Percentiles rank a stretch among this genome's conserved stretches.
Evolutionary conservation across 2,329 filamentous ascomycete genomes (phyloP).

Genomic region (Alternaria brassicae): DNA sequence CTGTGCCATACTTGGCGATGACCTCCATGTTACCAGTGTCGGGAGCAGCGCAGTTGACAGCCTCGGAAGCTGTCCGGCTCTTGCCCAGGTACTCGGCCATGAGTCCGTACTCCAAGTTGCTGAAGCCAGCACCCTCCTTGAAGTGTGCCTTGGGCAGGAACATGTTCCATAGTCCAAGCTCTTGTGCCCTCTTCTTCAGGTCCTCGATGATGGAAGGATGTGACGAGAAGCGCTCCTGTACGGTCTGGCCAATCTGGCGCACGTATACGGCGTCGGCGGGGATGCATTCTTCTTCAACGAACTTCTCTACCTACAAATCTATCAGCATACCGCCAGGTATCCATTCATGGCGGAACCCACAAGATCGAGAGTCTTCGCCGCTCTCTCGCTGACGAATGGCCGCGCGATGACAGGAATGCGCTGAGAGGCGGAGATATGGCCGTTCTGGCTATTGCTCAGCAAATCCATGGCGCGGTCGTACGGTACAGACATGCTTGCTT

Average conservation of each 20-base stretch:
- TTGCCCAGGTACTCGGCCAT: constrained; percentile 97
- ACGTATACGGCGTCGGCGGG: constrained; percentile 78
- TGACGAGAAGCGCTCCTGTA: constrained; percentile 73
- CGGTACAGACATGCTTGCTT: constrained; percentile 40
- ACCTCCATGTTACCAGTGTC: constrained; percentile 98
- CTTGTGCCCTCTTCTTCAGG: constrained; percentile 81
- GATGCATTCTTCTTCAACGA: constrained; percentile 90
- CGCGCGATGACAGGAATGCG: constrained; percentile 65
- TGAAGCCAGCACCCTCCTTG: constrained; percentile 91
- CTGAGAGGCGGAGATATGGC: constrained; percentile 58
- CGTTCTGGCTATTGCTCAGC: constrained; percentile 45
- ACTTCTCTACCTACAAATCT: constrained; percentile 75
- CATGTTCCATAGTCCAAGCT: constrained; percentile 96
- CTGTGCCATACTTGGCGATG: constrained; percentile 87
- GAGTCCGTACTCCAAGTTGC: constrained; percentile 93
- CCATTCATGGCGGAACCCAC: constrained; percentile 48
- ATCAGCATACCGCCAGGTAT: neutral
- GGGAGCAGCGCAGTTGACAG: constrained; percentile 87
- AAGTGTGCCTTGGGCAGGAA: constrained; percentile 96
- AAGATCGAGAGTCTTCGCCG: constrained; percentile 82
- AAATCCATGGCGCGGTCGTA: constrained; percentile 36
- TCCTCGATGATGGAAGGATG: constrained; percentile 86
- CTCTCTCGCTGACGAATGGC: constrained; percentile 79
- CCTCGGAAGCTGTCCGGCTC: constrained; percentile 73
- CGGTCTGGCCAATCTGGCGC: constrained; percentile 78